These are phyloP conservation scores for Penstemon davidsonii DNA, from an alignment of 257 asterid species.

Conservation along the genomic window DNA sequence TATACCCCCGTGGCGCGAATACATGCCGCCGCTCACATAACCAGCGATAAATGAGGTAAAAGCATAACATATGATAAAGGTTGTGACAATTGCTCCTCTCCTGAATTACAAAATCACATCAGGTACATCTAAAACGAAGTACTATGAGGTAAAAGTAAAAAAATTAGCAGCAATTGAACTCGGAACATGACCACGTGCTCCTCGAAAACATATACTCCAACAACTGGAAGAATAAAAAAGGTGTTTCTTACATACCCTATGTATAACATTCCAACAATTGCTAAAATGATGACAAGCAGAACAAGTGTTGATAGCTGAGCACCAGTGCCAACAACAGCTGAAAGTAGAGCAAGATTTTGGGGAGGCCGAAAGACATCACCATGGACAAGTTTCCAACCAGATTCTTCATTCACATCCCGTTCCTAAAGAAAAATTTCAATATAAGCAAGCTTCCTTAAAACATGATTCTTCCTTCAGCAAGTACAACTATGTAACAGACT, in stretches of 20 bases:
- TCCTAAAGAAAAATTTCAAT: constrained; percentile 34
- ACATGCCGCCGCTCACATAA: constrained; percentile 81
- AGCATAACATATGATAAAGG: constrained; percentile 74
- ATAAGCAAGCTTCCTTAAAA: constrained; percentile 23
- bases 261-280: constrained; percentile 63
- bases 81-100: constrained; percentile 84
- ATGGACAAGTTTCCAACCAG: constrained; percentile 75
- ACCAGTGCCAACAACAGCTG: constrained; percentile 69
- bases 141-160: constrained; percentile 1
- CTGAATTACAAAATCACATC: constrained; percentile 40
- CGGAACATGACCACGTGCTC: not conserved
- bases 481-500: not conserved
- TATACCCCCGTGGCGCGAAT: constrained; percentile 78
- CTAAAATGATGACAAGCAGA: constrained; percentile 59
- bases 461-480: not conserved
- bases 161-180: constrained; percentile 1
- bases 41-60: constrained; percentile 85
- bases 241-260: constrained; percentile 52
- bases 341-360: constrained; percentile 44
- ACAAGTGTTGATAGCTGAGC: constrained; percentile 57
- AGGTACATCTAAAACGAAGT: constrained; percentile 12
- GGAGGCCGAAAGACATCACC: constrained; percentile 69
- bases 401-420: constrained; percentile 68
- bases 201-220: not conserved
- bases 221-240: not conserved